Percentiles rank a stretch among this genome's conserved stretches.
Evolutionary conservation across 1,139 yeast genomes (phyloP).

Genomic region (Saccharomyces hybrid): DNA sequence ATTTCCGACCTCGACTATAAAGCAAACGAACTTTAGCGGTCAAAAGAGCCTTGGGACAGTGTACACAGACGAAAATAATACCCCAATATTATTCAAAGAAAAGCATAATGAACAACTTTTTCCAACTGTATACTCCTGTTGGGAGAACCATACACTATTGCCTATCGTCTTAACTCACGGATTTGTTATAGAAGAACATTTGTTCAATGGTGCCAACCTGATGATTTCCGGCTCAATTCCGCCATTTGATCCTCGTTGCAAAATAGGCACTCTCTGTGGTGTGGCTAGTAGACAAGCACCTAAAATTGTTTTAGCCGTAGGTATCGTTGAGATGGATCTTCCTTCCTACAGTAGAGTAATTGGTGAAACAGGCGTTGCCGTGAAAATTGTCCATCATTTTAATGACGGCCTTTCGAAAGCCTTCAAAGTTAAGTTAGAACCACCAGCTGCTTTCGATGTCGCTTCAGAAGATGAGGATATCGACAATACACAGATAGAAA

Average conservation of each 20-base stretch:
- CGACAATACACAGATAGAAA: conserved; percentile 7
- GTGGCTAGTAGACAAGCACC: conserved; percentile 59
- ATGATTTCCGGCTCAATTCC: conserved; percentile 89
- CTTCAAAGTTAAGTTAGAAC: conserved; percentile 40
- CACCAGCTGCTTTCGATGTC: conserved; percentile 32
- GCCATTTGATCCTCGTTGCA: conserved; percentile 50
- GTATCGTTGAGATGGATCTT: conserved; percentile 53
- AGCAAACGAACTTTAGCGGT: conserved; percentile 60
- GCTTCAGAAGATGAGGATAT: conserved; percentile 9
- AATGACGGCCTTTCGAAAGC: conserved; percentile 48
- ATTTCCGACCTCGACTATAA: conserved; percentile 54
- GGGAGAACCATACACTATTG: conserved; percentile 60
- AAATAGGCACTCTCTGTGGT: conserved; percentile 58
- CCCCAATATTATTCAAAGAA: conserved; percentile 67
- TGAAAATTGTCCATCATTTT: conserved; percentile 46
- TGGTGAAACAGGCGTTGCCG: conserved; percentile 66
- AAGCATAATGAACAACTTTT: conserved; percentile 45
- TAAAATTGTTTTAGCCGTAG: conserved; percentile 65
- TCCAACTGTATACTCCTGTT: conserved; percentile 68
- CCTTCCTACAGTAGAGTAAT: conserved; percentile 38
- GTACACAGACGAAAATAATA: conserved; percentile 54
- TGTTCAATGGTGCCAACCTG: conserved; percentile 75
- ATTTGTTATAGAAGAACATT: conserved; percentile 49
- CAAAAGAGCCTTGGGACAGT: conserved; percentile 49
- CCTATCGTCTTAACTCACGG: conserved; percentile 69